Evolutionary conservation across 805 yeast species (phyloP), one percentile per base, ranked within the genome.

Genomic region (Yarrowia sp.): DNA sequence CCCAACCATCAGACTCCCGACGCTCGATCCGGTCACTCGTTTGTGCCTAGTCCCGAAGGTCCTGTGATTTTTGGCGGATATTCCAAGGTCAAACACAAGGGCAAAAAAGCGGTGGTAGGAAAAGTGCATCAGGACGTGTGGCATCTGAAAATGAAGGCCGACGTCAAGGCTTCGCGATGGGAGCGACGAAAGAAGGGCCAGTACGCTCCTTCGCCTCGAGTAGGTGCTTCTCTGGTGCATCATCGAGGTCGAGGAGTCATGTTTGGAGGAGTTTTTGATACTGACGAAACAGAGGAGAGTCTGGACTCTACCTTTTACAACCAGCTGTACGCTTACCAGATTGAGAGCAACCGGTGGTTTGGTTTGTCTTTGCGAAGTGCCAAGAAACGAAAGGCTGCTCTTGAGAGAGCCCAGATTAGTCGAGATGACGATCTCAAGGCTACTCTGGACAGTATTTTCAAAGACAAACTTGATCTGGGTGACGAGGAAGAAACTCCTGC

Each of bases 241-340:
- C 98, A 93, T 76, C 89, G 90, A 70, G 96, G 96, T 66, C 85
- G 98, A 78, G 98, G 98, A 66, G 82, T 93, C 10, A 71, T 92
- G 72, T 95, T 93, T 78, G 98, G 98, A 40, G 98, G 98, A 70
- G 99, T 95, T 14, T 92, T 84, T 71, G 98, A 93, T 75, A 89
- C 83, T 67, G 97, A 92, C 70, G 99, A 93, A 76, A 93, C 97
- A 14, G 98, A 93, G 74, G 98, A 95, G 76, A 84, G 89, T 63
- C 77, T 93, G 67, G 93, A 89, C 51, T 90, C 97, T 1, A 85
- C 83, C 54, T 93, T 92, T 74, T 93, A 83, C 77, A 92, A 92
- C 74, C 85, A 86, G 67, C 75, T 93, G 58, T 85, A 85, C 71
- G 87, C 96, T 1, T 93, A 90, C 74, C 96, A 92, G 68, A 80